Base-by-base conservation (phyloP, 768 basidiomycete genomes). In the Lentinula raphanica region DNA sequence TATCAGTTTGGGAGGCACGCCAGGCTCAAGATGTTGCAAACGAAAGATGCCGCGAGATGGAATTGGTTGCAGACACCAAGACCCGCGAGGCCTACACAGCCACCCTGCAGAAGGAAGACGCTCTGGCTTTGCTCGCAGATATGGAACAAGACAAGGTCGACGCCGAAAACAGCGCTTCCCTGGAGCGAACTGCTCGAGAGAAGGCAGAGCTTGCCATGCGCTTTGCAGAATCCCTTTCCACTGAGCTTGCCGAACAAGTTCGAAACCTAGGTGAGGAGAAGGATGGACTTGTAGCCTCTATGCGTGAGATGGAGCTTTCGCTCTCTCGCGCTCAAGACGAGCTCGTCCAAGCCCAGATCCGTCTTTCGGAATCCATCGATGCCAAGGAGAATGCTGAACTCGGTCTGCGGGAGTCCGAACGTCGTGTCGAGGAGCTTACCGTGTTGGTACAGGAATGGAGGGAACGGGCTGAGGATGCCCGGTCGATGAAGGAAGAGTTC, bases 371-470 rank as follows among this genome's bases (percentile, higher is more conserved):
- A 19, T 21, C 28, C 31, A 36, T 28, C 31, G 49, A 53, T 8
- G 32, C 51, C 13, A 53, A 27, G 36, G 51, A 53, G 12, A 53
- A 36, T 23, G 25, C 36, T 23, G 51, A 53, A 17, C 13, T 53
- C 4, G 28, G 29, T 9, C 23, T 50, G 29, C 31, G 49, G 13
- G 51, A 53, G 19, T 53, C 51, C 21, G 51, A 53, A 36, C 51
- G 51, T n/a, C 51, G 51, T 17, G 51, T 53, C 28, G 51, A 53
- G 17, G 51, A 53, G 35, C 19, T 53, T 8, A 53, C 51, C 19
- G 23, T 53, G 51, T 25, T 53, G 11, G 51, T 53, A 19, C 36
- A 36, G 38, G 51, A 53, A n/a, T 53, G 51, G 51, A 36, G 51
- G 32, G 51, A 53, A 25, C 51, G 51, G 27, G 51, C 51, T 15